Evolutionary conservation across 768 basidiomycete species (phyloP), one percentile per base, ranked within the genome.

Genomic region (Tremella fuciformis): DNA sequence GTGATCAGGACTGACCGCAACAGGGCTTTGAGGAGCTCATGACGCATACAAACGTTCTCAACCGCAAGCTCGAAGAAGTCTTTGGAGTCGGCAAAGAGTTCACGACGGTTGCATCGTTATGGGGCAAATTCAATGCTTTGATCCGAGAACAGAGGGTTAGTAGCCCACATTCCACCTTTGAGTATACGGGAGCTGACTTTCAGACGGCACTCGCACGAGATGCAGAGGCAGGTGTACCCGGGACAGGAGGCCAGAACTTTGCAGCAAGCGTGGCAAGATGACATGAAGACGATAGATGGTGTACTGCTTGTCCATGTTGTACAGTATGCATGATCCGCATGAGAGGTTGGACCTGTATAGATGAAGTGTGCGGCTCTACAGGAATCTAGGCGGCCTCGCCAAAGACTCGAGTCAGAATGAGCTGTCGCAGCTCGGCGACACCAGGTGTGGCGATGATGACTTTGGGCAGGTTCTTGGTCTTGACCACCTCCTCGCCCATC

Each of bases 31-130:
- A 94, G 70, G 88, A 91, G 61, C 76, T 94, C 2, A 79, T 97
- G 16, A 86, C 86, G 3, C 85, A 88, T 8, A 86, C 87, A 59
- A 97, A 97, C 69, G 83, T 83, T 24, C 79, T 92, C 19, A 94
- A 94, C 74, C 84, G 91, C 62, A 92, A 91, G 71, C 82, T 94
- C 16, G 92, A 97, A 76, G 91, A 96, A 73, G 90, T 92, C 1
- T 79, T 87, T 22, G 89, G 89, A 9, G 93, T 94, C 84, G 91
- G 92, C 4, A 86, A 85, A 58, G 92, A 93, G 80, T 92, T 94
- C 74, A 84, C 87, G 51, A 91, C 88, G 1, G 89, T 93, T 41
- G 89, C 91, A 2, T 81, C 84, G 1, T 80, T 96, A 50, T 93
- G 91, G 90, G 82, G 85, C 22, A 69, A 64, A 71, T 76, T 76